Evolutionary conservation across 306 rosid species (phyloP).

Genomic region (Sicyos edulis): DNA sequence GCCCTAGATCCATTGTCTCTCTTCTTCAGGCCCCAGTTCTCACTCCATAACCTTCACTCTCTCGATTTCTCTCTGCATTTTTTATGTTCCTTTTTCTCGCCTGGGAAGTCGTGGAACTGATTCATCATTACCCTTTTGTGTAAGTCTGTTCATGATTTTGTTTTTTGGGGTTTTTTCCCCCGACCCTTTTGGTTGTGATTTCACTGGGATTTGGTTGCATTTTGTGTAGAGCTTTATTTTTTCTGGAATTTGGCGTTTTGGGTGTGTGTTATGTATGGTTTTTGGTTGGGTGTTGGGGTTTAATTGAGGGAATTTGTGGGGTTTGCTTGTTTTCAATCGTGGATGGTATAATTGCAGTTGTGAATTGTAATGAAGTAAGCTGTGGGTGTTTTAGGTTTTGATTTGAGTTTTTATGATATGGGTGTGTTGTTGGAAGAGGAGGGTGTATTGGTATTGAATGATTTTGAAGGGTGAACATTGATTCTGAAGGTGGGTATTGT

Average conservation of each 20-base stretch:
- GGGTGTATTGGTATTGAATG: slow-evolving; percentile 19
- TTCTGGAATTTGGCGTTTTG: not conserved
- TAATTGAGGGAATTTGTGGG: not conserved
- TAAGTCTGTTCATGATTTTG: not conserved
- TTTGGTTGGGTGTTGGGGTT: not conserved
- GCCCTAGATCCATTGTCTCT: slow-evolving; percentile 82
- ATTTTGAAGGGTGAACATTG: slow-evolving; percentile 41
- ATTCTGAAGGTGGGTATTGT: slow-evolving; percentile 33
- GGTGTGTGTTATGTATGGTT: not conserved
- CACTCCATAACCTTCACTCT: slow-evolving; percentile 24
- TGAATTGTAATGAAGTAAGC: not conserved
- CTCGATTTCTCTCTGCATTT: not conserved
- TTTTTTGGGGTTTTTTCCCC: not conserved
- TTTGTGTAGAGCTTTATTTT: not conserved
- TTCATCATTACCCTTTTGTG: slow-evolving; percentile 4
- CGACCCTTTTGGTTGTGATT: not conserved
- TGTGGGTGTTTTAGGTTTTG: slow-evolving; percentile 7
- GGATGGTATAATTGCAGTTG: not conserved
- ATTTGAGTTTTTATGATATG: slow-evolving; percentile 9
- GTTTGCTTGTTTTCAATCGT: not conserved
- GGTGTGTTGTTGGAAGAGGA: slow-evolving; percentile 19
- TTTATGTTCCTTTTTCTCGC: slow-evolving; percentile 1
- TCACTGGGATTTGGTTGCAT: not conserved
- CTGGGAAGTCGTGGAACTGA: slow-evolving; percentile 5
- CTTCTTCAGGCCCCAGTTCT: slow-evolving; percentile 34